A percentile compares a stretch with the other conserved stretches of the same genome.
Conservation (phyloP, 2,329 filamentous ascomycete genomes). For the Diaporthe sp. region DNA sequence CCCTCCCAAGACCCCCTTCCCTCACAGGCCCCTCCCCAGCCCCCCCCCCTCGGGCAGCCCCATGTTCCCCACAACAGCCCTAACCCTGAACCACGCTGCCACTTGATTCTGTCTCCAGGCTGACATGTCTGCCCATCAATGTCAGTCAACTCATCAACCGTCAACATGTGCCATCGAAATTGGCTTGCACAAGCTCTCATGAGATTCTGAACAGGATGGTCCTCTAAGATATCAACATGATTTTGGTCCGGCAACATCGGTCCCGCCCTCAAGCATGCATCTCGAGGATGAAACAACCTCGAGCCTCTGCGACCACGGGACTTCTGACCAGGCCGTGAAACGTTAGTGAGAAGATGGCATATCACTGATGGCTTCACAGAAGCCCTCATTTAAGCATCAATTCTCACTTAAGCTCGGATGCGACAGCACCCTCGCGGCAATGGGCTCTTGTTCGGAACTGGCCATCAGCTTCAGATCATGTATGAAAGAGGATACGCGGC, state of each 20-base stretch:
- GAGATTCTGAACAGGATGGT: neutral
- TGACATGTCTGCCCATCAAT: neutral
- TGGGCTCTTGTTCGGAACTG: neutral
- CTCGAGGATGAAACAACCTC: neutral
- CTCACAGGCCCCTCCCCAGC: too few relatives aligned
- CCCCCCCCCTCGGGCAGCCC: neutral
- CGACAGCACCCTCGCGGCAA: neutral
- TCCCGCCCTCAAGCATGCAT: neutral
- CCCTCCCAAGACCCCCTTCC: neutral
- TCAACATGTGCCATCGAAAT: neutral
- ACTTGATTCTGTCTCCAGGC: neutral
- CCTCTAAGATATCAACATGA: neutral
- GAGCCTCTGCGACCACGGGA: neutral
- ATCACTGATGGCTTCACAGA: neutral
- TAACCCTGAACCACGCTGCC: neutral
- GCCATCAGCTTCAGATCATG: neutral
- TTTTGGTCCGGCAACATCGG: rapidly evolving
- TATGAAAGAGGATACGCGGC: conserved; percentile 12
- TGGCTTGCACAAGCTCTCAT: neutral
- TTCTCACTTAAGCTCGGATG: too few relatives aligned
- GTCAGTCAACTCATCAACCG: neutral
- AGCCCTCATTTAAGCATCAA: too few relatives aligned
- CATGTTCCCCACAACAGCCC: rapidly evolving
- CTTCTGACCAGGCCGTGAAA: neutral
- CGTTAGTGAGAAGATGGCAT: neutral